Percentiles rank a stretch among this genome's conserved stretches.
phyloP scores from a whole-genome alignment of 2,329 filamentous ascomycete genomes.

The Furcasterigmium sp. region DNA sequence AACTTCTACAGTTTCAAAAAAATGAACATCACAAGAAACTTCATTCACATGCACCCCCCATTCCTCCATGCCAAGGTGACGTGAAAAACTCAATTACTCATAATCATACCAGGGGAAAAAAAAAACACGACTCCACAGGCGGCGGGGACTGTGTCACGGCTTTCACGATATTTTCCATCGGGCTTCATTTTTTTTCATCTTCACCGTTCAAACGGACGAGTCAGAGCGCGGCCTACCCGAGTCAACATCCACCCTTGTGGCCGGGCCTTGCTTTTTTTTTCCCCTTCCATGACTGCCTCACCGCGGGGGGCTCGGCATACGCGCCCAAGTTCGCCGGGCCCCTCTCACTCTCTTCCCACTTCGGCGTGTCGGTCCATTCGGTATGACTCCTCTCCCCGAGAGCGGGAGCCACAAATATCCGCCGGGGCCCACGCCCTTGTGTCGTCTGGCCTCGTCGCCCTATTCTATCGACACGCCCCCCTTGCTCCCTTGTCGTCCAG shows the following conservation, averaged over 20 bases:
- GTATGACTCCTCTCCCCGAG: constrained; percentile 1
- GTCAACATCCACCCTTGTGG: constrained; percentile 1
- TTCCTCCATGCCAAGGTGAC: too few species aligned
- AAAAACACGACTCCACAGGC: too few species aligned
- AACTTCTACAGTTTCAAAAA: not conserved
- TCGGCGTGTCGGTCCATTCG: not conserved
- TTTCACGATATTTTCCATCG: too few species aligned
- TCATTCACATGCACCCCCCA: not conserved
- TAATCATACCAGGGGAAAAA: too few species aligned
- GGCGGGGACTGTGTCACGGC: too few species aligned
- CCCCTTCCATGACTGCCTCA: not conserved
- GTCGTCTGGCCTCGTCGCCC: too few species aligned
- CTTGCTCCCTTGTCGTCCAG: not conserved
- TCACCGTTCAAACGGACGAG: constrained; percentile 9
- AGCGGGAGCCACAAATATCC: constrained; percentile 1
- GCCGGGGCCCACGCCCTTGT: not conserved
- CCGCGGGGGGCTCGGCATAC: not conserved
- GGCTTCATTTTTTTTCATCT: constrained; percentile 7
- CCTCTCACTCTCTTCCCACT: too few species aligned
- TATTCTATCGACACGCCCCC: constrained; percentile 1
- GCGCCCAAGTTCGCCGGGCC: not conserved
- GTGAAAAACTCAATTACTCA: too few species aligned
- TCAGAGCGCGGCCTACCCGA: not conserved
- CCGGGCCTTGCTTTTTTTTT: not conserved
- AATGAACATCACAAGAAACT: too few species aligned